Percentiles rank a stretch among this genome's conserved stretches.
These are phyloP conservation scores for Aspergillus bertholletiae DNA, from an alignment of 495 filamentous ascomycete species.

Conservation along the genomic window DNA sequence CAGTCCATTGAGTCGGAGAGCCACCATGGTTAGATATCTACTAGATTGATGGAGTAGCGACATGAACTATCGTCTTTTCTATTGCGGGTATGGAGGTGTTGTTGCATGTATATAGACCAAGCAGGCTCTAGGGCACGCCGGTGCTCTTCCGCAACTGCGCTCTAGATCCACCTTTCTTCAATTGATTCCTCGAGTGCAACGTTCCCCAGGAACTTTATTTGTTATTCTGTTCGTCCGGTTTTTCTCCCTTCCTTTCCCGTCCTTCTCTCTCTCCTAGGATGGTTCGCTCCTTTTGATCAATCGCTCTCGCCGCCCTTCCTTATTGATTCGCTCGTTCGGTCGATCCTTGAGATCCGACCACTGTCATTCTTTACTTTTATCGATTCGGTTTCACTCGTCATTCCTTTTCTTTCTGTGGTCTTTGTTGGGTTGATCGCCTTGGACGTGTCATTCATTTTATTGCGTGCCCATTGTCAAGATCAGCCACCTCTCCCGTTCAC, in stretches of 20 bases:
- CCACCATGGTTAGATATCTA: background rate
- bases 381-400: background rate
- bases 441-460: background rate
- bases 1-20: background rate
- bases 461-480: background rate
- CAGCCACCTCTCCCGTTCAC: too few relatives aligned
- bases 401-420: background rate
- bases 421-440: background rate
- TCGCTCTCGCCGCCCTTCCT: background rate
- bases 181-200: background rate
- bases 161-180: background rate
- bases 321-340: background rate
- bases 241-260: background rate
- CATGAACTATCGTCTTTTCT: background rate
- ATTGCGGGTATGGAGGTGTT: background rate
- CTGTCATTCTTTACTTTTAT: slow-evolving; percentile 1
- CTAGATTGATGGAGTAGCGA: background rate
- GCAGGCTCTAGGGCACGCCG: background rate
- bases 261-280: background rate
- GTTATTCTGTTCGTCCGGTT: too few relatives aligned
- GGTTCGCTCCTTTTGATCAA: background rate
- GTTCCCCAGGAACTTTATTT: slow-evolving; percentile 4
- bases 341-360: background rate
- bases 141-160: background rate
- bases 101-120: background rate